Evolutionary conservation across 2,329 filamentous ascomycete genomes (phyloP).

Genomic region (Exophiala calicioides): DNA sequence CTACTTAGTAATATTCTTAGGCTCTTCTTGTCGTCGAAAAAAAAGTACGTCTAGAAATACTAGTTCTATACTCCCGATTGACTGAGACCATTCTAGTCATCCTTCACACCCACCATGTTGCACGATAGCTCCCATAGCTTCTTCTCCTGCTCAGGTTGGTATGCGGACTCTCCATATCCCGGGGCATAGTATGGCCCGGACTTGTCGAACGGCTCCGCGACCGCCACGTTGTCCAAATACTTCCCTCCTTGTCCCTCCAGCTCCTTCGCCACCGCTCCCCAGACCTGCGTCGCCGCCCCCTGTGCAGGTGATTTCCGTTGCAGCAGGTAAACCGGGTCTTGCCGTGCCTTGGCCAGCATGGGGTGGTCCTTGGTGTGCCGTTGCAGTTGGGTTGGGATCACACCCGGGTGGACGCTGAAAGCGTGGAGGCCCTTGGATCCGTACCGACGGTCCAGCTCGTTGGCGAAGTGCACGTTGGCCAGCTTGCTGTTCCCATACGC

Average conservation of each 20-base stretch:
- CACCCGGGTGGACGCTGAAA: conserved; percentile 51
- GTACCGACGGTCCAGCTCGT: conserved; percentile 54
- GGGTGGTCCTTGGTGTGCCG: not conserved
- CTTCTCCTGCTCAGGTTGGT: not conserved
- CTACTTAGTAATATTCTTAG: too few relatives aligned
- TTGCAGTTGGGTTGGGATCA: conserved; percentile 33
- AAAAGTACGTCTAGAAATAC: too few relatives aligned
- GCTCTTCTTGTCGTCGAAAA: too few relatives aligned
- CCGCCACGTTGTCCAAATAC: conserved; percentile 21
- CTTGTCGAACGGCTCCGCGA: conserved; percentile 21
- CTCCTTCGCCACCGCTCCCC: conserved; percentile 8
- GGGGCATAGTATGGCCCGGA: too few relatives aligned
- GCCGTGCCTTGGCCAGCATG: not conserved
- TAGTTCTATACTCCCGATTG: too few relatives aligned
- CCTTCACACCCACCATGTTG: too few relatives aligned
- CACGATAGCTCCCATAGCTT: not conserved
- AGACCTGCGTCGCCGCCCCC: conserved; percentile 33
- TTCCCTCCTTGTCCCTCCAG: conserved; percentile 5
- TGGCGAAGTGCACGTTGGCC: conserved; percentile 54
- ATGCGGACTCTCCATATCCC: not conserved
- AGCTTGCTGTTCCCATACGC: conserved; percentile 55
- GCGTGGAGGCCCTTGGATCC: conserved; percentile 44
- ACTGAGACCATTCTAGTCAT: too few relatives aligned
- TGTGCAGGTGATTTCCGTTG: too few relatives aligned
- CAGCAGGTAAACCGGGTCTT: not conserved